Evolutionary conservation across 768 basidiomycete genomes (phyloP).

Genomic region (Pilatotrama ljubarskyi): DNA sequence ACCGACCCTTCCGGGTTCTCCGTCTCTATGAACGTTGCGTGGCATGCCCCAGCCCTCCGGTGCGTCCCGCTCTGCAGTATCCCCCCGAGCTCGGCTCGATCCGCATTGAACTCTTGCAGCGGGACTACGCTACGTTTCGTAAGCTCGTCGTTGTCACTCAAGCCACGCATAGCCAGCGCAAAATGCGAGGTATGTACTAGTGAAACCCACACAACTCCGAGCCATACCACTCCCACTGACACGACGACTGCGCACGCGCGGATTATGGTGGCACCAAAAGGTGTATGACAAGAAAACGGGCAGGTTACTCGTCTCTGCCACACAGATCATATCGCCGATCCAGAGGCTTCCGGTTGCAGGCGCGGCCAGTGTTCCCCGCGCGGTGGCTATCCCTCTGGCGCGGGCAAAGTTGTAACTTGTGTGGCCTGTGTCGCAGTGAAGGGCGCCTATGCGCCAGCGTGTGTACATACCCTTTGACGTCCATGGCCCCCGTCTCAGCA

Average conservation of each 20-base stretch:
- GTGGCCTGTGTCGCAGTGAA: no score
- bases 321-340: constrained; percentile 23
- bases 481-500: no score
- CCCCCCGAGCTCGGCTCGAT: neutral
- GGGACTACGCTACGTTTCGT: constrained; percentile 26
- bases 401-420: neutral
- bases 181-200: constrained; percentile 25
- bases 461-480: no score
- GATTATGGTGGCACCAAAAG: neutral
- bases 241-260: neutral
- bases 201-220: neutral
- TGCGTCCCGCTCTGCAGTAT: constrained; percentile 10
- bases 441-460: no score
- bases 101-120: constrained; percentile 7
- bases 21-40: constrained; percentile 23
- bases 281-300: constrained; percentile 27
- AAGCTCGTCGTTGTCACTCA: constrained; percentile 20
- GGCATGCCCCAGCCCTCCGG: constrained; percentile 24
- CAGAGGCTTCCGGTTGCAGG: neutral
- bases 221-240: neutral
- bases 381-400: neutral
- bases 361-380: neutral
- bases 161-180: constrained; percentile 15
- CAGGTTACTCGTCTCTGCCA: constrained; percentile 23
- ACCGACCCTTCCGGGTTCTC: constrained; percentile 24